These are phyloP conservation scores for Citrullus mucosospermus DNA, from an alignment of 306 rosid genomes.

Conservation along the genomic window DNA sequence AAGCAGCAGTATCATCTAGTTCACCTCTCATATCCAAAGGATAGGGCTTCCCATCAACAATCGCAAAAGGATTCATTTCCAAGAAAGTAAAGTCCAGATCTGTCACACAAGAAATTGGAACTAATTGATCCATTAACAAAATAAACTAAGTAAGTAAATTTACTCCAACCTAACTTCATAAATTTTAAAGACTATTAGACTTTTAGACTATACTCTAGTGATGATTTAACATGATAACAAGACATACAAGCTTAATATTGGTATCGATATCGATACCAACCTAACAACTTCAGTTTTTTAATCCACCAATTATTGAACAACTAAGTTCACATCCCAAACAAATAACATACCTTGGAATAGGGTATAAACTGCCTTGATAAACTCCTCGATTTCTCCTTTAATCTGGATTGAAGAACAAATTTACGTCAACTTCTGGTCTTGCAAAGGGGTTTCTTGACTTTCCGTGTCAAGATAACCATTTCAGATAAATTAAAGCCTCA, in stretches of 20 bases:
- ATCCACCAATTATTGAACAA: neutral
- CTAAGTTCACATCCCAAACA: neutral
- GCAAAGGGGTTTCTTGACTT: neutral
- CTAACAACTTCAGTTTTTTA: neutral
- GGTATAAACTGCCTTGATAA: conserved; percentile 52
- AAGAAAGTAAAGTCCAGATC: conserved; percentile 97
- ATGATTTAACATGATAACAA: neutral
- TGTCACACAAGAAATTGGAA: conserved; percentile 21
- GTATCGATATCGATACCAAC: neutral
- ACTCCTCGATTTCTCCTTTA: conserved; percentile 72
- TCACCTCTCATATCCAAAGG: conserved; percentile 99
- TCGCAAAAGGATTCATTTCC: conserved; percentile 92
- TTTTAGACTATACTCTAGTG: neutral
- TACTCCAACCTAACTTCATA: neutral
- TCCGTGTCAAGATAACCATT: neutral
- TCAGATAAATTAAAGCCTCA: neutral
- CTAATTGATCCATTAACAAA: neutral
- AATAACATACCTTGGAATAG: conserved; percentile 70
- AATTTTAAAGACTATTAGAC: neutral
- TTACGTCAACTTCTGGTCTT: neutral
- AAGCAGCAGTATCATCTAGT: conserved; percentile 93
- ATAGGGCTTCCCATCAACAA: conserved; percentile 88
- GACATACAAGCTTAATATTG: neutral
- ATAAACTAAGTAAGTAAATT: neutral
- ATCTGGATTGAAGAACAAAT: conserved; percentile 30